Conservation (phyloP, 1,139 yeast species). For the Blastobotrys aristatus region DNA sequence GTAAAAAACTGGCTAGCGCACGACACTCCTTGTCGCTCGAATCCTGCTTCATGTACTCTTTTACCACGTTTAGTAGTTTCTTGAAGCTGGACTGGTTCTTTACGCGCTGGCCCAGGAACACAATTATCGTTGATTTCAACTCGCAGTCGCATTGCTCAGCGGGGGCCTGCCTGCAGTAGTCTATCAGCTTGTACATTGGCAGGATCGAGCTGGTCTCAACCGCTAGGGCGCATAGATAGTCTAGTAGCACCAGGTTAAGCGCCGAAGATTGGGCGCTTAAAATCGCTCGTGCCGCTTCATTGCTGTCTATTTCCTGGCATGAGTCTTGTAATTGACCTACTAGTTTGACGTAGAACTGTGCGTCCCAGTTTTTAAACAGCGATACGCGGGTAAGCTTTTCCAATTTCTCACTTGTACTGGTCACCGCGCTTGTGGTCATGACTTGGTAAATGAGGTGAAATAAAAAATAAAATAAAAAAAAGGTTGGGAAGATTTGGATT, state of each 20-base stretch:
- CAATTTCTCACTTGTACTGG: conserved; percentile 17
- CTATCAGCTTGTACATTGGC: conserved; percentile 22
- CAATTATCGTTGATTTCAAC: conserved; percentile 6
- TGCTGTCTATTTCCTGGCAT: conserved; percentile 8
- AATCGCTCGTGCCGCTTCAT: conserved; percentile 3
- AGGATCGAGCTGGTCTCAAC: conserved; percentile 27
- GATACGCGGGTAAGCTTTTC: conserved; percentile 23
- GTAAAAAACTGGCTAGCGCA: conserved; percentile 5
- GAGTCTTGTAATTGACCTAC: conserved; percentile 33
- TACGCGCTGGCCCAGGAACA: conserved; percentile 9
- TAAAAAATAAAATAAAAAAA: not conserved
- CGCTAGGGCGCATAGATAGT: conserved; percentile 30
- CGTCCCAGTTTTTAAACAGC: conserved; percentile 22
- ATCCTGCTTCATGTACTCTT: conserved; percentile 13
- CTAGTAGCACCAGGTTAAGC: conserved; percentile 31
- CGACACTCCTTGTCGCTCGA: not conserved
- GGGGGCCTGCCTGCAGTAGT: conserved; percentile 11
- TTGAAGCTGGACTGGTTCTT: not conserved
- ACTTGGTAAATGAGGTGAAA: not conserved
- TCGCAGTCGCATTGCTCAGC: not conserved
- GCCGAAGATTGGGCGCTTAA: conserved; percentile 10
- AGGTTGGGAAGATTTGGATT: too few relatives aligned
- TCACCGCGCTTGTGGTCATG: not conserved
- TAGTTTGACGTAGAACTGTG: conserved; percentile 25
- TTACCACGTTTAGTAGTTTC: conserved; percentile 5